Base-by-base conservation (phyloP, 345 rosid species). In the Toxicodendron radicans region DNA sequence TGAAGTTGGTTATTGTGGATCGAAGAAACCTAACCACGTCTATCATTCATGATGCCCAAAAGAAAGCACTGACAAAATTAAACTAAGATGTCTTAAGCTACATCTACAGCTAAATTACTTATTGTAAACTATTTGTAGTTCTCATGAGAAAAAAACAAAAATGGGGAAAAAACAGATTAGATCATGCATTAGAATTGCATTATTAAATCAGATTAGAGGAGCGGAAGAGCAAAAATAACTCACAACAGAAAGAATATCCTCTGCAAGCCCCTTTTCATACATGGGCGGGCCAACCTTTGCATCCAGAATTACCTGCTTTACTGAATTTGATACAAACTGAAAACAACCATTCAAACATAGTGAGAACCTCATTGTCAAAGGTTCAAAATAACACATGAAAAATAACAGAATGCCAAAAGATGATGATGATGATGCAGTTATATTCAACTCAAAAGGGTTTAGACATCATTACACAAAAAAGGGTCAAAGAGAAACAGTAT, bases 211-310 rank as follows among this genome's bases (percentile, higher is more conserved):
- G 3, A 53, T 4, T 58, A 66, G 23, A 20, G 54, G 35, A 24
- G 56, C 30, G 1, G 58, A 59, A 49, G 53, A 65, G 68, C 32
- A 64, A 73, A 71, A 20, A 64, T 68, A 72, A 83, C 97, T 88
- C 81, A 93, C 99, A 77, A 79, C 80, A 61, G 97, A 87, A 48
- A 95, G 89, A 67, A 95, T 87, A 78, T 95, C 97, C 72, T 85
- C 79, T 8, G 97, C 92, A 33, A 95, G 92, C 27, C 95, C 96
- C 76, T 86, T 90, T 79, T 93, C 99, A 83, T 83, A 85, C 70
- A 79, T 82, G 52, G 94, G 99, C 38, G 98, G 98, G 58, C 99
- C 96, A 18, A 93, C 91, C 84, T 95, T 95, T n/a, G 88, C 96
- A 77, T 95, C 99, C 51, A 95, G 83, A 78, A 95, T 84, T 79